A percentile compares a stretch with the other conserved stretches of the same genome.
These are phyloP conservation scores for Paracoccidioides lutzii DNA, from an alignment of 2,329 filamentous ascomycete genomes.

Conservation along the genomic window DNA sequence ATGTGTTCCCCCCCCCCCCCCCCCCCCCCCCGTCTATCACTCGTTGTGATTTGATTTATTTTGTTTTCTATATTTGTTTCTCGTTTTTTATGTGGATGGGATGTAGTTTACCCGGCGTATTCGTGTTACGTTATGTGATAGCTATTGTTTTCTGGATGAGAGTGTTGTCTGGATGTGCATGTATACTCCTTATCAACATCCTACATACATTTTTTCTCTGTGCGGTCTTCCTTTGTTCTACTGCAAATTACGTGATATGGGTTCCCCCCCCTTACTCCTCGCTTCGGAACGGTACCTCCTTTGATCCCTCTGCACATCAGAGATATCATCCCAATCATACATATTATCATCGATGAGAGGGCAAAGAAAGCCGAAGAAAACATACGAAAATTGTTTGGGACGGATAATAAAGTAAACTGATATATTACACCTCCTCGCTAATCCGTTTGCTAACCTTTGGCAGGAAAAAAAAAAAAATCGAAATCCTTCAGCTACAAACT, in stretches of 20 bases:
- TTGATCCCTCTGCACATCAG: too few species aligned
- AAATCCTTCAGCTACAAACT: neutral
- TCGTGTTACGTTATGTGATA: neutral
- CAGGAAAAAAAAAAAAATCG: too few species aligned
- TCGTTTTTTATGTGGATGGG: neutral
- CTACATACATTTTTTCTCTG: neutral
- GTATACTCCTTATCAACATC: too few species aligned
- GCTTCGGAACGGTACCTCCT: too few species aligned
- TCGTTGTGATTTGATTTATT: neutral
- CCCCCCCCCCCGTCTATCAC: neutral
- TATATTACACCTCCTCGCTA: neutral
- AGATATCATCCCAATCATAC: too few species aligned
- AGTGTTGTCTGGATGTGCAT: too few species aligned
- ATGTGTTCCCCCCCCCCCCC: neutral
- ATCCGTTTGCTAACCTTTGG: too few species aligned
- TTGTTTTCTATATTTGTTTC: neutral
- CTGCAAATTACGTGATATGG: too few species aligned
- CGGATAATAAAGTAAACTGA: neutral
- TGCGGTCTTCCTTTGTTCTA: neutral
- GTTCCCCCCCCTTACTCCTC: too few species aligned
- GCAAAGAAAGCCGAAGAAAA: too few species aligned
- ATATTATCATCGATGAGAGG: too few species aligned
- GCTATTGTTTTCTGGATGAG: neutral
- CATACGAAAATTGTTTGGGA: too few species aligned
- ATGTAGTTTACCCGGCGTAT: neutral